Percentiles rank a stretch among this genome's conserved stretches.
These are phyloP conservation scores for Coemansia erecta DNA, from an alignment of 192 early-diverging fungal genomes.

Conservation along the genomic window DNA sequence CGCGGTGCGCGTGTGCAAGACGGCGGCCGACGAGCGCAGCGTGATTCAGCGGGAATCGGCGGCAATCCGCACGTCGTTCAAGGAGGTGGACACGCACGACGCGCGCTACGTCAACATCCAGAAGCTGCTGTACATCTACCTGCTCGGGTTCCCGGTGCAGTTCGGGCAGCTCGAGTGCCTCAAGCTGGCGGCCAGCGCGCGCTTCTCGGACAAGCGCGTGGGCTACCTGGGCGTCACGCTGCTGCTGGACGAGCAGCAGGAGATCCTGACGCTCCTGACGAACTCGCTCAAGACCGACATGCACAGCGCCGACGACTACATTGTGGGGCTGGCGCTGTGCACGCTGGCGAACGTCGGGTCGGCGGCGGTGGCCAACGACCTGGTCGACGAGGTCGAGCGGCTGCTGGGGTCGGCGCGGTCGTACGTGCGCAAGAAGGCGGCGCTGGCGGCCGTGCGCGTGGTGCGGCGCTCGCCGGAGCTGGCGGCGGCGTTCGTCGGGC, in stretches of 20 bases:
- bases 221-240: slow-evolving; percentile 98
- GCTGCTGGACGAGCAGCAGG: slow-evolving; percentile 96
- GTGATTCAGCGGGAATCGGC: slow-evolving; percentile 97
- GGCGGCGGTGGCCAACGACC: slow-evolving; percentile 90
- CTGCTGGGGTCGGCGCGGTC: slow-evolving; percentile 86
- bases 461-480: slow-evolving; percentile 93
- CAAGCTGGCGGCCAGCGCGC: slow-evolving; percentile 90
- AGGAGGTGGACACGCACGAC: slow-evolving; percentile 86
- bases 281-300: slow-evolving; percentile 97
- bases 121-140: slow-evolving; percentile 97
- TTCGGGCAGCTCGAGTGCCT: slow-evolving; percentile 99
- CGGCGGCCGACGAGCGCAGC: slow-evolving; percentile 95
- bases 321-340: slow-evolving; percentile 95
- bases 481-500: slow-evolving; percentile 76
- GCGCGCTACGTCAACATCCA: slow-evolving; percentile 91
- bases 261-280: slow-evolving; percentile 94
- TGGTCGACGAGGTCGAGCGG: slow-evolving; percentile 91
- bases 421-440: slow-evolving; percentile 97
- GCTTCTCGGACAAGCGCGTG: slow-evolving; percentile 96
- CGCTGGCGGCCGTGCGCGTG: slow-evolving; percentile 87
- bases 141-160: slow-evolving; percentile 98
- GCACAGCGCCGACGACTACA: slow-evolving; percentile 93
- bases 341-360: slow-evolving; percentile 97
- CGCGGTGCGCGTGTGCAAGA: slow-evolving; percentile 94
- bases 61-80: slow-evolving; percentile 93